Evolutionary conservation across 2,329 filamentous ascomycete genomes (phyloP).

Genomic region (Pseudocercospora crystallina): DNA sequence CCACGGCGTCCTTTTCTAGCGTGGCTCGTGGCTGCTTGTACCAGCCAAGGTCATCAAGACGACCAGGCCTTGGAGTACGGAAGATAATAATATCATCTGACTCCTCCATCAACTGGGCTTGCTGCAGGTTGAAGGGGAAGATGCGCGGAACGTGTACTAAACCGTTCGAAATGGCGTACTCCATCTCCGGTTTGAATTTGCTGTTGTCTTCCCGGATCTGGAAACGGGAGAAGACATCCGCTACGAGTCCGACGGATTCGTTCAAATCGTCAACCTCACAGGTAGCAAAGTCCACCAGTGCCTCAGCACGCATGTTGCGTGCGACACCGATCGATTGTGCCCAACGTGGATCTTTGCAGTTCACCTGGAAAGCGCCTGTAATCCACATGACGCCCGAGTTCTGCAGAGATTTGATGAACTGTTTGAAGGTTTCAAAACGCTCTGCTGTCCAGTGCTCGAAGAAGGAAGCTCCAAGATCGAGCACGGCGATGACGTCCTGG

Average conservation of each 20-base stretch:
- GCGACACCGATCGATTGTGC: not conserved
- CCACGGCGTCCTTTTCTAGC: conserved; percentile 2
- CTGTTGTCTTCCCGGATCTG: not conserved
- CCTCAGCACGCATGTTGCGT: not conserved
- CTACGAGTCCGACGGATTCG: not conserved
- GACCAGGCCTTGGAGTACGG: conserved; percentile 25
- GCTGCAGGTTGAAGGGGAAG: conserved; percentile 3
- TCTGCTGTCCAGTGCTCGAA: not conserved
- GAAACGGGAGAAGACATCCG: not conserved
- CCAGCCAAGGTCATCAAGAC: not conserved
- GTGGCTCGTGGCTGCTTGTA: not conserved
- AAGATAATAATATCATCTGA: conserved; percentile 17
- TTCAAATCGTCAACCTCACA: not conserved
- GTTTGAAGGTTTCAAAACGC: not conserved
- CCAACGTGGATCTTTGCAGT: not conserved
- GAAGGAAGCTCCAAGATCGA: not conserved
- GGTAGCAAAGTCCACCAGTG: not conserved
- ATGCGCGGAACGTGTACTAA: not conserved
- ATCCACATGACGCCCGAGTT: not conserved
- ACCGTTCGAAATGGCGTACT: conserved; percentile 7
- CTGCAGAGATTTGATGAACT: not conserved
- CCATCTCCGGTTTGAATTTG: not conserved
- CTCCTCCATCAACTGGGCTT: not conserved
- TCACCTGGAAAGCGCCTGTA: not conserved
- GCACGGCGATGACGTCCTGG: not conserved